Base-by-base conservation (phyloP, 1,284 basidiomycete species). In the Ustilago curta region DNA sequence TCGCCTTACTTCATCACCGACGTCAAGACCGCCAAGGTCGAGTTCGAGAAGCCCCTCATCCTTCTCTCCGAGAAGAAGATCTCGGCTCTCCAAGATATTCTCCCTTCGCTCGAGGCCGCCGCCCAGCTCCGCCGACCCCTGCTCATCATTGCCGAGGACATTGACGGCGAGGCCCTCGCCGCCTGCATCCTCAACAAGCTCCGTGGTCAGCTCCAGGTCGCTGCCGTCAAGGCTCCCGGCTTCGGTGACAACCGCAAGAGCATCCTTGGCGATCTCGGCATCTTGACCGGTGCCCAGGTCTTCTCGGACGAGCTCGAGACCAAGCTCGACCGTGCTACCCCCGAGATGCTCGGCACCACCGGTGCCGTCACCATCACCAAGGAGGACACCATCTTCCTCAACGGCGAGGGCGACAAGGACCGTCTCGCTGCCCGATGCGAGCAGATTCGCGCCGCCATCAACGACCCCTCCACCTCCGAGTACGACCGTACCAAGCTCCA, bases 171-270 rank as follows among this genome's bases (percentile, higher is more conserved):
- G 87, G 96, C 95, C 2, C 91, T 98, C 66, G 96, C 95, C 54
- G 95, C 95, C 31, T 95, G 94, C 85, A 95, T 98, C 83, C 90
- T 97, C 86, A 97, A 98, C 92, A 98, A 97, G 89, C 93, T 98
- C 80, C 93, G 95, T 79, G 95, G 95, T 58, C 95, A 97, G 86
- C 90, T 98, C 77, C 91, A 92, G 85, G 94, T 97, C 72, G 91
- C 88, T 69, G 95, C 94, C 56, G 91, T 97, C 87, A 97, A 98
- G 88, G 95, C 96, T 16, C 96, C 96, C 70, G 95, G 96, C 66
- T 98, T 99, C 86, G 96, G 96, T 85, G 96, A 98, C 88, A 98
- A 98, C 91, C 91, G 96, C 87, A 99, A 97, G 89, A 93, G 91
- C 71, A 94, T 97, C 87, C 92, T 98, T 56, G 96, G 96, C 67